Conservation (phyloP, 2,329 filamentous ascomycete genomes). For the Fusarium multiceps region DNA sequence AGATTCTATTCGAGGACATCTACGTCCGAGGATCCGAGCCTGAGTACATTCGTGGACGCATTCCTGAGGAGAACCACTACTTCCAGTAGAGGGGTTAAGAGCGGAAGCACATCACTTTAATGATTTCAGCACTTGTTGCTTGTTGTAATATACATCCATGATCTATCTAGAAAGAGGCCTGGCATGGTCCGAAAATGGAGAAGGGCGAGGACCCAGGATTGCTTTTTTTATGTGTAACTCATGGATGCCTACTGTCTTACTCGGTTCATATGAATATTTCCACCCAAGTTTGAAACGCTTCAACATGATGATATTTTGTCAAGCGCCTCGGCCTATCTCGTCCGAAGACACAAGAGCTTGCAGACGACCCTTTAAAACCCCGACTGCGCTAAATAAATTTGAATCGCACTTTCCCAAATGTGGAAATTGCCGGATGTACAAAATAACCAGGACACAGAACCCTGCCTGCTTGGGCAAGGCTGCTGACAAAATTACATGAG, state of each 20-base stretch:
- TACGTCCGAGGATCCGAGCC: constrained; percentile 44
- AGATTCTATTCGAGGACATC: constrained; percentile 83
- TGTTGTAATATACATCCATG: constrained; percentile 50
- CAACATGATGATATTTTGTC: constrained; percentile 20
- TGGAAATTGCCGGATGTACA: constrained; percentile 2
- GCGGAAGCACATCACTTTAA: constrained; percentile 44
- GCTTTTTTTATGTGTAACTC: constrained; percentile 39
- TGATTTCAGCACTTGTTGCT: constrained; percentile 48
- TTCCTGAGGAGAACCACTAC: constrained; percentile 40
- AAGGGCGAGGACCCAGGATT: constrained; percentile 38
- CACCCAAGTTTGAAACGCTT: neutral
- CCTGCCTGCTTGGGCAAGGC: too few relatives aligned
- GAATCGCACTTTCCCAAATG: constrained; percentile 5
- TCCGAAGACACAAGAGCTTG: constrained; percentile 28
- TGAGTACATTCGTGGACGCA: constrained; percentile 46
- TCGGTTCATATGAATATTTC: constrained; percentile 8
- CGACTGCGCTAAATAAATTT: constrained; percentile 22
- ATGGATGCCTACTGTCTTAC: constrained; percentile 34
- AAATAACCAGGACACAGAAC: neutral
- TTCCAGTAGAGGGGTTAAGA: constrained; percentile 37
- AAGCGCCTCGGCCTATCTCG: constrained; percentile 30
- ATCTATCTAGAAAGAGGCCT: constrained; percentile 45
- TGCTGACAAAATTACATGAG: neutral
- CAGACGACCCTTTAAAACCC: constrained; percentile 21
- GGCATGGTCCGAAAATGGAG: constrained; percentile 42